These are phyloP conservation scores for Blastobotrys arbuscula DNA, from an alignment of 1,139 yeast genomes.

Conservation along the genomic window DNA sequence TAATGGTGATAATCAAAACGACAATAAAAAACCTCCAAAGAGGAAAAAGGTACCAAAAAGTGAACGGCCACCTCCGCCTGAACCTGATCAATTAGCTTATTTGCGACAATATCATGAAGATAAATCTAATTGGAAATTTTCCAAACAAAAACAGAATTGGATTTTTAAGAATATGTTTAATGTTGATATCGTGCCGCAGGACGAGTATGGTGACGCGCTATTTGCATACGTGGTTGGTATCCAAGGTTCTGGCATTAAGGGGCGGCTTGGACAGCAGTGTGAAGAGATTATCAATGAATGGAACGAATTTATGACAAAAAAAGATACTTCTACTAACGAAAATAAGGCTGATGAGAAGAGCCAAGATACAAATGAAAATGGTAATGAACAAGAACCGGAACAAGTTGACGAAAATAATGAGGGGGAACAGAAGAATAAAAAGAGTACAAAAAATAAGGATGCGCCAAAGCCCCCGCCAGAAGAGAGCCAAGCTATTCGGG, in stretches of 20 bases:
- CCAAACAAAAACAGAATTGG: slow-evolving; percentile 95
- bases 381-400: slow-evolving; percentile 13
- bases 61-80: slow-evolving; percentile 71
- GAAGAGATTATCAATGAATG: slow-evolving; percentile 46
- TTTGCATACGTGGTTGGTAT: slow-evolving; percentile 57
- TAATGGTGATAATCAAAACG: slow-evolving; percentile 41
- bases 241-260: slow-evolving; percentile 62
- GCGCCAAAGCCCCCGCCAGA: slow-evolving; percentile 23
- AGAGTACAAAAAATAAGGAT: slow-evolving; percentile 4
- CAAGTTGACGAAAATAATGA: slow-evolving; percentile 14
- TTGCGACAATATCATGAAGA: slow-evolving; percentile 60
- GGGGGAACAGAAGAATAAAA: slow-evolving; percentile 10
- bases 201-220: slow-evolving; percentile 51
- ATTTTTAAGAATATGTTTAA: slow-evolving; percentile 54
- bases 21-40: slow-evolving; percentile 62
- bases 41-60: slow-evolving; percentile 68
- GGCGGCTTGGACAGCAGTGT: slow-evolving; percentile 52
- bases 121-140: slow-evolving; percentile 74
- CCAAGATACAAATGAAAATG: slow-evolving; percentile 12
- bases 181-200: slow-evolving; percentile 44
- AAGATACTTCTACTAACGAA: slow-evolving; percentile 15
- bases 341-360: slow-evolving; percentile 13
- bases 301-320: slow-evolving; percentile 45
- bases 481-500: slow-evolving; percentile 30
- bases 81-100: slow-evolving; percentile 74